Conservation (phyloP, 345 rosid genomes). For the Camelina neglecta region DNA sequence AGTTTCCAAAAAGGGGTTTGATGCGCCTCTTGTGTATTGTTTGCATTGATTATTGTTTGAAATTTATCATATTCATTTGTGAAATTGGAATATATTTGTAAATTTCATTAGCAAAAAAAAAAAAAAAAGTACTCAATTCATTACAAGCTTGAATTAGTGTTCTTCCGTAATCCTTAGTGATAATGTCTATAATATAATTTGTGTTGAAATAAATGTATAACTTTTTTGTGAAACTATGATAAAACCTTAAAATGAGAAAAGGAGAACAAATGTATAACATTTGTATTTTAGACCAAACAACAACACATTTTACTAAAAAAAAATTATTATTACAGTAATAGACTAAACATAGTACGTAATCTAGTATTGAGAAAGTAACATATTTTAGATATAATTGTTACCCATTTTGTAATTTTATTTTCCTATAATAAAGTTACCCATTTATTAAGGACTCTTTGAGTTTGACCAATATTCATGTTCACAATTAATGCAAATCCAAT, state of each 20-base stretch:
- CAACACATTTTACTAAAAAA: too few species aligned
- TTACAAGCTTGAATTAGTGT: neutral
- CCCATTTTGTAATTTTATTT: neutral
- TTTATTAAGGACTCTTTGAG: neutral
- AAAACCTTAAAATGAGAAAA: too few species aligned
- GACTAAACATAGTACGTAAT: neutral
- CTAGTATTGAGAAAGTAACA: neutral
- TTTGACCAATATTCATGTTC: neutral
- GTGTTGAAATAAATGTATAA: neutral
- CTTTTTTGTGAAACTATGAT: too few species aligned
- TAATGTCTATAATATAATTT: neutral
- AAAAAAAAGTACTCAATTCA: neutral
- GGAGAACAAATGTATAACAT: too few species aligned
- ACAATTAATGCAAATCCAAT: neutral
- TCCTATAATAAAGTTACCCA: neutral
- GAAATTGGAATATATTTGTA: conserved; percentile 13
- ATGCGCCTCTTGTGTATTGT: neutral
- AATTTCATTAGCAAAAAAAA: neutral
- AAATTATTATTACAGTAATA: too few species aligned
- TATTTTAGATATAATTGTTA: neutral
- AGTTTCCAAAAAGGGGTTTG: neutral
- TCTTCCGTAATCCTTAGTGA: neutral
- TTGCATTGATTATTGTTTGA: conserved; percentile 25
- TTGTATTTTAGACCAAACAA: too few species aligned
- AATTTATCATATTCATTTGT: conserved; percentile 14